Evolutionary conservation across 2,329 filamentous ascomycete genomes (phyloP), one percentile per base, ranked within the genome.

Genomic region (Akanthomyces muscarius): DNA sequence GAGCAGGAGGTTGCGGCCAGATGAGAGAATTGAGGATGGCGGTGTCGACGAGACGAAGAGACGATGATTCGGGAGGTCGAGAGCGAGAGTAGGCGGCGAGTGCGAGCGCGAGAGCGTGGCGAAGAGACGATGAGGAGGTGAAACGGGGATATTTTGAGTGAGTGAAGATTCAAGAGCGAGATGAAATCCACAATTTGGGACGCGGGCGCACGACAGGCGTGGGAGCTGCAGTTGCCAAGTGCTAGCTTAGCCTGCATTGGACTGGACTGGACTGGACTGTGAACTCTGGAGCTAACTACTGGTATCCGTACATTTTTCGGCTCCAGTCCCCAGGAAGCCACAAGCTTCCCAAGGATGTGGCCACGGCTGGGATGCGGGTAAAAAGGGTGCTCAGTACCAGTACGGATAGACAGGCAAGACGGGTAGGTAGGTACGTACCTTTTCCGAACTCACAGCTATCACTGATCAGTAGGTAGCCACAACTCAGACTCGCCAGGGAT

Each of bases 131-230:
- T 36, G 42, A 65, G 68, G 67, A 48, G 58, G 38, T 61, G 58
- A 61, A 61, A 61, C 58, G 58, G 61, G 53, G 61, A 62, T 57
- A 62, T 56, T 62, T 33, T 61, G 68, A 70, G 68, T 68, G 68
- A 71, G 67, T 72, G 70, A 71, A 72, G 70, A 70, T 70, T 68
- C 70, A 71, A 71, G 69, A 71, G 70, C 70, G 67, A 71, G 70
- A 72, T 70, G 70, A 71, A 72, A 72, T 72, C 72, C 70, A 71
- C 72, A 69, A 38, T 47, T 62, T 21, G 51, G 44, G 44, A 62
- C 52, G 60, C 52, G 52, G 60, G 60, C 51, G 52, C 36, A 25
- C 18, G 42, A 45, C 18, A 11, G n/a, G 42, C 18, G 33, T 36
- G 33, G 33, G 10, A 36, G 33, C 33, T 36, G 33, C 33, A 36